Percentiles rank a stretch among this genome's conserved stretches.
These are phyloP conservation scores for Candolleomyces efflorescens DNA, from an alignment of 768 basidiomycete genomes.

Conservation along the genomic window DNA sequence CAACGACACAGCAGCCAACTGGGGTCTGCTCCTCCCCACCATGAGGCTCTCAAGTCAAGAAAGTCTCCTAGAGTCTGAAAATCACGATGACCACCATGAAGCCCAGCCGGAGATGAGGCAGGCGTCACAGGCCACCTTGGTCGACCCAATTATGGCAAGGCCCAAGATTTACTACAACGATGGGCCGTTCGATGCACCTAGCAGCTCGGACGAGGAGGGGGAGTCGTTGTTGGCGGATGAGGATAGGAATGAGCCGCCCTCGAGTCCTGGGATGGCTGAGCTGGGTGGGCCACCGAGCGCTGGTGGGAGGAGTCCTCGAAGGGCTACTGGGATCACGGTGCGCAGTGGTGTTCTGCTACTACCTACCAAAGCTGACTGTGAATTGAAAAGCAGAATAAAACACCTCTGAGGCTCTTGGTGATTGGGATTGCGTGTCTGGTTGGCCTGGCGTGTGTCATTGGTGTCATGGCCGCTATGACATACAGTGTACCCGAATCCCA, in stretches of 20 bases:
- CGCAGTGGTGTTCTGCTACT: background rate
- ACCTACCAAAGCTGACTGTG: background rate
- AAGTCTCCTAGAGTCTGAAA: constrained; percentile 9
- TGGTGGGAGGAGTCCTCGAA: background rate
- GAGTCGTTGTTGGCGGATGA: constrained; percentile 50
- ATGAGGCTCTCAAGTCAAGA: constrained; percentile 20
- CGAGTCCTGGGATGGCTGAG: constrained; percentile 26
- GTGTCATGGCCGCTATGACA: constrained; percentile 69
- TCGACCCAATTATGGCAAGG: constrained; percentile 19
- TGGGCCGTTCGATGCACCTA: constrained; percentile 72
- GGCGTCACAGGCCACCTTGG: constrained; percentile 11
- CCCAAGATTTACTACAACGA: constrained; percentile 61
- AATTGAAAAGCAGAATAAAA: background rate
- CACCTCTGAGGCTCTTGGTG: constrained; percentile 56
- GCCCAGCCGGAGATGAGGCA: constrained; percentile 20
- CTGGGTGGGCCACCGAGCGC: constrained; percentile 13
- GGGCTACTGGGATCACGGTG: constrained; percentile 16
- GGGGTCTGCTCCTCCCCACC: background rate
- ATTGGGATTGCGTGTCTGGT: constrained; percentile 59
- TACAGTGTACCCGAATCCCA: constrained; percentile 52
- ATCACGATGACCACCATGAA: background rate
- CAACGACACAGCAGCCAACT: background rate
- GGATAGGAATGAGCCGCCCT: constrained; percentile 12
- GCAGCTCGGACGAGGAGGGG: constrained; percentile 67
- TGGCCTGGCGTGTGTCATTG: constrained; percentile 60